Base-by-base conservation (phyloP, 495 filamentous ascomycete genomes). In the Lepidopterella palustris region DNA sequence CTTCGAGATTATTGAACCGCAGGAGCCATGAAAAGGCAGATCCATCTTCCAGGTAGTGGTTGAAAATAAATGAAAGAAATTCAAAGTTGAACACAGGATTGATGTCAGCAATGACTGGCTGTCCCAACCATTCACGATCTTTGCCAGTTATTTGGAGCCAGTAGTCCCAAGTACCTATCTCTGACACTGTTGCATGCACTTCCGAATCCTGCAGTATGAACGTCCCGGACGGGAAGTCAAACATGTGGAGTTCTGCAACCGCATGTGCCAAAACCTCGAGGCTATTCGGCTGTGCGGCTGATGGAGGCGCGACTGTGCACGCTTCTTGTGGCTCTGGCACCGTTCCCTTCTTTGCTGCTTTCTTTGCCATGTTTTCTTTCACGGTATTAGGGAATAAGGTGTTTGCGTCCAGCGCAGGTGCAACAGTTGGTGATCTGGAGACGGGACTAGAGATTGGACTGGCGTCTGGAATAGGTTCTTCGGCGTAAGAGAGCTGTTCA, bases 41-140 rank as follows among this genome's bases (percentile, higher is more conserved):
- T 3, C 92, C 90, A 72, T 96, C 89, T 15, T 86, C 81, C 6
- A 85, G 78, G 68, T 95, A 97, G 68, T 96, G 90, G 69, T 97
- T 97, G 80, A 98, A 98, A 69, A 98, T 97, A 74, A 97, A 97
- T 1, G 93, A 97, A 20, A 96, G 78, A 63, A 89, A 97, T 73
- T 97, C 93, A 62, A 96, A 97, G 75, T 97, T 97, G 79, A 98
- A 98, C 31, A 98, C 93, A 0, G 93, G 95, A 67, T 98, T 98
- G 68, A 97, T 88, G 64, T 97, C 95, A 4, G 86, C 84, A 25
- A 88, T 76, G 18, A 98, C 83, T 20, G 84, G 80, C 64, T 95
- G 89, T 23, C 91, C 92, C 6, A 98, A 78, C 93, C 93, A 97
- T 40, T 92, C 85, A 59, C 82, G 84, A 18, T 91, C 84, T 24